Percentiles rank a stretch among this genome's conserved stretches.
phyloP scores from a whole-genome alignment of 495 filamentous ascomycete species.

The Aspergillus egyptiacus region DNA sequence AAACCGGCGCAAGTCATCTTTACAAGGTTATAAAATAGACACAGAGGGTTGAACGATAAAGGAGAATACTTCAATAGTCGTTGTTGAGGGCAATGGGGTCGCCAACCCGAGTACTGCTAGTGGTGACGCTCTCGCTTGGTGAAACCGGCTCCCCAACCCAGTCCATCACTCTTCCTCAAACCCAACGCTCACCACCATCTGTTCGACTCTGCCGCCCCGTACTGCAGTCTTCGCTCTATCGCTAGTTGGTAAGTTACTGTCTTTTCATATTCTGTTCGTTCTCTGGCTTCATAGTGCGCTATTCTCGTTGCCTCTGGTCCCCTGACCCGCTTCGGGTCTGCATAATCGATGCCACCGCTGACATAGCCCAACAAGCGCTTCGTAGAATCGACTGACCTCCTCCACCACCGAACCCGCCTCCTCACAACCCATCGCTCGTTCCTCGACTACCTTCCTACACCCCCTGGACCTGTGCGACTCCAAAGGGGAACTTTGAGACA shows the following conservation, averaged over 20 bases:
- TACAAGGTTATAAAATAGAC: slow-evolving; percentile 1
- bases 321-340: slow-evolving; percentile 23
- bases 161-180: slow-evolving; percentile 13
- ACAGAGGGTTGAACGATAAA: background rate
- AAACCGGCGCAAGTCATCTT: slow-evolving; percentile 8
- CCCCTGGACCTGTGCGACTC: slow-evolving; percentile 27
- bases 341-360: slow-evolving; percentile 35
- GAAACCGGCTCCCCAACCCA: slow-evolving; percentile 24
- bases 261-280: background rate
- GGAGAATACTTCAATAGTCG: slow-evolving; percentile 15
- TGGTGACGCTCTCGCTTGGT: slow-evolving; percentile 38
- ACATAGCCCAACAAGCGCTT: slow-evolving; percentile 40
- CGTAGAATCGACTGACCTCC: slow-evolving; percentile 27
- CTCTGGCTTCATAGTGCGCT: background rate
- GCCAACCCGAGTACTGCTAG: slow-evolving; percentile 23
- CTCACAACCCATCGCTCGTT: slow-evolving; percentile 25
- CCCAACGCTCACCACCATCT: slow-evolving; percentile 16
- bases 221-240: slow-evolving; percentile 11
- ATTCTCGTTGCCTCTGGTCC: slow-evolving; percentile 18
- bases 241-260: slow-evolving; percentile 21
- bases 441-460: slow-evolving; percentile 17
- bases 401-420: slow-evolving; percentile 23
- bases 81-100: slow-evolving; percentile 26
- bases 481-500: slow-evolving; percentile 21
- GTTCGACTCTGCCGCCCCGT: slow-evolving; percentile 3